Evolutionary conservation across 768 basidiomycete species (phyloP).

Genomic region (Lyophyllum atratum): DNA sequence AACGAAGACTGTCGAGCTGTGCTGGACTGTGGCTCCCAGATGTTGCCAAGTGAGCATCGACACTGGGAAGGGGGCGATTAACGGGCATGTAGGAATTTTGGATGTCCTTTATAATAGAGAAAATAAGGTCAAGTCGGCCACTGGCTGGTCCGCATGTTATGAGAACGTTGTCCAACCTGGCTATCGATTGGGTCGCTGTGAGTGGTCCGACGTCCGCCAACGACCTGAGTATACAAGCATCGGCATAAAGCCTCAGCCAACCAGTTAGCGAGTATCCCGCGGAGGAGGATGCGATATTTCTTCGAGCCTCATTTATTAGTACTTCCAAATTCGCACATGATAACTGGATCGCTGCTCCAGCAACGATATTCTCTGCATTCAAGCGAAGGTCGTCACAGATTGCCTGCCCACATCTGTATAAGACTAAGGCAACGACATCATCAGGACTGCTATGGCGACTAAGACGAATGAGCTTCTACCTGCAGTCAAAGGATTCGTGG

Average conservation of each 20-base stretch:
- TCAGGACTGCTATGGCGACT: background rate
- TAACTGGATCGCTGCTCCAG: constrained; percentile 1
- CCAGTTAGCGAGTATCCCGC: constrained; percentile 31
- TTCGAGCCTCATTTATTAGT: constrained; percentile 42
- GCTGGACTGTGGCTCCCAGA: background rate
- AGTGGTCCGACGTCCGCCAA: constrained; percentile 37
- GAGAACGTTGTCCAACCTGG: constrained; percentile 74
- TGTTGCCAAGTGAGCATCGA: background rate
- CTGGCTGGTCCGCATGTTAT: constrained; percentile 81
- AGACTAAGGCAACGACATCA: background rate
- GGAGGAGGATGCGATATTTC: constrained; percentile 46
- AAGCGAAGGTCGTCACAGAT: constrained; percentile 8
- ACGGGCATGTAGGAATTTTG: constrained; percentile 42
- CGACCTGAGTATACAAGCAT: constrained; percentile 63
- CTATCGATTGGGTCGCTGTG: constrained; percentile 47
- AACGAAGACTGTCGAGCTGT: constrained; percentile 21
- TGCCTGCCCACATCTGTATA: constrained; percentile 7
- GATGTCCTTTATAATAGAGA: constrained; percentile 58
- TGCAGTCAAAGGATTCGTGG: constrained; percentile 10
- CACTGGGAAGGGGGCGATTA: constrained; percentile 1
- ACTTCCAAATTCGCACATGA: constrained; percentile 30
- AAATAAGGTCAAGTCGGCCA: constrained; percentile 60
- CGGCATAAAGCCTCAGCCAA: constrained; percentile 79
- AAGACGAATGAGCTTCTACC: constrained; percentile 1
- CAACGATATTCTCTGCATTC: constrained; percentile 8